Conservation (phyloP, 441 rosid species). For the Jatropha multifida region DNA sequence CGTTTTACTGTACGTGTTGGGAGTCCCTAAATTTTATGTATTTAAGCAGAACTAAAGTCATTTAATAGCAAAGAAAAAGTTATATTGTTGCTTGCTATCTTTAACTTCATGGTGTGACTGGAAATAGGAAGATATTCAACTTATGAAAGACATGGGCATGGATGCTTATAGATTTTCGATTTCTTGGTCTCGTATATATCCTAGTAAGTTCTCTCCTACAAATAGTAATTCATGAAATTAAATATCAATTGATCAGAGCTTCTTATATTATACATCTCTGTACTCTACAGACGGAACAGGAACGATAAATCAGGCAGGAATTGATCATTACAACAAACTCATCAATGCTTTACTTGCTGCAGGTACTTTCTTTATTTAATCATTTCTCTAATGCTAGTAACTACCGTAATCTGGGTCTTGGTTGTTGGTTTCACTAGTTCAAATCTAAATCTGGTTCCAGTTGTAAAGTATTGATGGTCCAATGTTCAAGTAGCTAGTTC, state of each 20-base stretch:
- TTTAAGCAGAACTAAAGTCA: background rate
- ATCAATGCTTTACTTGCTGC: conserved; percentile 44
- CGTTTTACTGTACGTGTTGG: conserved; percentile 51
- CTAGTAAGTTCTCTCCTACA: conserved; percentile 23
- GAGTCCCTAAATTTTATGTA: background rate
- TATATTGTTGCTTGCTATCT: too few species aligned
- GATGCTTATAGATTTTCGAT: conserved; percentile 43
- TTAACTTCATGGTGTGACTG: background rate
- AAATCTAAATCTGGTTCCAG: too few species aligned
- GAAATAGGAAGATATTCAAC: conserved; percentile 33
- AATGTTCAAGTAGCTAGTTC: too few species aligned
- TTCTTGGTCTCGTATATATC: conserved; percentile 37
- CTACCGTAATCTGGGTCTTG: background rate
- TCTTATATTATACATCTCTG: background rate
- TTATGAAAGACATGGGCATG: conserved; percentile 41
- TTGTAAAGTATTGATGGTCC: too few species aligned
- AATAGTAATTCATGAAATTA: too few species aligned
- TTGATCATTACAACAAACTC: conserved; percentile 39
- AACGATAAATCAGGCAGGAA: conserved; percentile 69
- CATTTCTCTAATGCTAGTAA: background rate
- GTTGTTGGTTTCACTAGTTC: too few species aligned
- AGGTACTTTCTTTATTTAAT: conserved; percentile 34
- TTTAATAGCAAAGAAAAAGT: too few species aligned
- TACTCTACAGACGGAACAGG: conserved; percentile 66
- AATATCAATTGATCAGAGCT: background rate